phyloP scores from a whole-genome alignment of 2,329 filamentous ascomycete genomes.

The Calonectria honghensis region DNA sequence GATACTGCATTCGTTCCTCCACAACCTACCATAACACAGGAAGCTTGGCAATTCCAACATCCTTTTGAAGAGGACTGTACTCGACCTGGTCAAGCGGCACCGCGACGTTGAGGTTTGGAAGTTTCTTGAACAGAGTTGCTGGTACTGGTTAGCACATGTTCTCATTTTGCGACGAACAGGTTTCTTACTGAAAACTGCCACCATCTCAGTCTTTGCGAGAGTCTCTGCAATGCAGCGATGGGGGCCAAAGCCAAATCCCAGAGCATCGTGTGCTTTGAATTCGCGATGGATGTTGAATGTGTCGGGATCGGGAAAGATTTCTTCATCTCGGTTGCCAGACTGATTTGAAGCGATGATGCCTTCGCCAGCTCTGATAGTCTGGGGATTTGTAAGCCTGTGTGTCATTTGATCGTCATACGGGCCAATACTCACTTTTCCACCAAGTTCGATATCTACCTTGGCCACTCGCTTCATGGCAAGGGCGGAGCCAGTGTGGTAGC shows the following conservation, averaged over 20 bases:
- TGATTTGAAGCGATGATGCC: conserved; percentile 69
- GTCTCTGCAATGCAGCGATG: conserved; percentile 68
- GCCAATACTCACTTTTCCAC: conserved; percentile 59
- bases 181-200: conserved; percentile 64
- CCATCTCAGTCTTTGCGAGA: conserved; percentile 65
- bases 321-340: conserved; percentile 68
- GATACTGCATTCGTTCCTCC: too few relatives aligned
- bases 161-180: background rate
- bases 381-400: conserved; percentile 11
- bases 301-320: conserved; percentile 64
- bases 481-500: conserved; percentile 68
- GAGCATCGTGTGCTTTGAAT: conserved; percentile 55
- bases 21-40: conserved; percentile 59
- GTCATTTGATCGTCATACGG: too few relatives aligned
- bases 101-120: conserved; percentile 64
- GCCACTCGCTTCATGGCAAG: conserved; percentile 69
- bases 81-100: conserved; percentile 62
- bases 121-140: conserved; percentile 62
- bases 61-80: conserved; percentile 61
- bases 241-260: conserved; percentile 68
- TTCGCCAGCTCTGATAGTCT: conserved; percentile 64
- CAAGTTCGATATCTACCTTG: conserved; percentile 66
- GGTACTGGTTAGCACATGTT: background rate
- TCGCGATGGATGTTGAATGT: conserved; percentile 66
- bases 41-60: conserved; percentile 64